Base-by-base conservation (phyloP, 2,329 filamentous ascomycete species). In the Raffaelea albimanens region DNA sequence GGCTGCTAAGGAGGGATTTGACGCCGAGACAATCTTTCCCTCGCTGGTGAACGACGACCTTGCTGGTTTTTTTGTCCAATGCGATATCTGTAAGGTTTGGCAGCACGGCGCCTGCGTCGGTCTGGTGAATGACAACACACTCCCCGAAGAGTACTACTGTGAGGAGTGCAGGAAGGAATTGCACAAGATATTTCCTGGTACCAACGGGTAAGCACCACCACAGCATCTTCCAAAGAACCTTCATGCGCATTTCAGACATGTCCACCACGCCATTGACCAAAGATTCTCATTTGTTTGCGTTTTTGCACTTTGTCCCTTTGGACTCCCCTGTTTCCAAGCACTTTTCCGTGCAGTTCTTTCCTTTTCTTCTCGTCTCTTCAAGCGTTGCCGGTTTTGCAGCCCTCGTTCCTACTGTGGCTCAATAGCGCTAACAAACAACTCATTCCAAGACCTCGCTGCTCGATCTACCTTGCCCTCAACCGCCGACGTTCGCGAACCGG, bases 41-140 rank as follows among this genome's bases (percentile, higher is more conserved):
- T 68, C 81, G 68, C 69, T 82, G 53, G 73, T 87, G 53, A 80
- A 82, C 29, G 89, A 95, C 59, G 91, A 97, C 55, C 76, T 91
- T 55, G 93, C 91, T 40, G 91, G 90, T 45, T 85, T 97, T 67
- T 98, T 96, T 67, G 90, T 98, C 56, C 91, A 97, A 71, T 98
- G 93, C 76, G 93, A 97, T 67, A 75, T 87, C 54, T 98, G 93
- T 73, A 94, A 95, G 63, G 93, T 97, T 53, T 98, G 91, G 93
- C 93, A 98, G 65, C 93, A 98, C 63, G 93, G 93, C 59, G 91
- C 90, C 51, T 98, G 93, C 61, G 91, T 98, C 50, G 91, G 93
- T 51, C 95, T 98, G 60, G 89, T 95, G 70, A 93, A 93, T 56
- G 91, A 95, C 66, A 84, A 87, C 56, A 83, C 85, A 63, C 91